Base-by-base conservation (phyloP, 1,284 basidiomycete species). In the Boletellus sp. region DNA sequence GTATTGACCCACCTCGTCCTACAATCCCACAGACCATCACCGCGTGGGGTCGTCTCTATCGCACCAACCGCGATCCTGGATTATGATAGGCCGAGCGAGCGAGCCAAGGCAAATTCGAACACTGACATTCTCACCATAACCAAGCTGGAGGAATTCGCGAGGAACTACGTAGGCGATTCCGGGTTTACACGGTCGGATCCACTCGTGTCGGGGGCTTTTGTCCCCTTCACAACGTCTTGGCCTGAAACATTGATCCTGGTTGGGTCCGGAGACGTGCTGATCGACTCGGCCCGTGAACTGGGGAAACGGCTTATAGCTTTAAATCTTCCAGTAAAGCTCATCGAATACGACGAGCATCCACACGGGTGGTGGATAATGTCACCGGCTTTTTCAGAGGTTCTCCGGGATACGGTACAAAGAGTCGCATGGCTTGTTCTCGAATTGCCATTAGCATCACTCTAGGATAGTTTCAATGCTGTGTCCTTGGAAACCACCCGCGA, bases 241-340 rank as follows among this genome's bases (percentile, higher is more conserved):
- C 52, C 51, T 1, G 46, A 37, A 47, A 53, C 47, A 12, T 28
- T 61, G 41, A 56, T 61, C 22, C 8, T 56, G 41, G 50, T 58
- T 0, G 49, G 52, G 2, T 38, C 44, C 5, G 33, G 41, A 35
- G 35, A 47, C 19, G 8, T 16, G 26, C 30, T 32, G 12, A 32
- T 32, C 7, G 30, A 32, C 30, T 32, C 30, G 30, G 12, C 30
- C 1, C 30, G 13, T 7, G 30, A 32, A 15, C 11, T 32, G 5
- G 12, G 12, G 30, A 13, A 15, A 15, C 30, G 30, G 13, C 30
- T 32, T 15, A 0, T 15, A 13, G 30, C 11, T 15, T 12, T 13
- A 5, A 7, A 32, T 15, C 12, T 32, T 15, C 30, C 30, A 15
- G 30, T 15, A 1, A 15, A 32, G 13, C 13, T 32, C 30, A 15